Conservation (phyloP, 2,329 filamentous ascomycete species). For the Fusarium sp. region DNA sequence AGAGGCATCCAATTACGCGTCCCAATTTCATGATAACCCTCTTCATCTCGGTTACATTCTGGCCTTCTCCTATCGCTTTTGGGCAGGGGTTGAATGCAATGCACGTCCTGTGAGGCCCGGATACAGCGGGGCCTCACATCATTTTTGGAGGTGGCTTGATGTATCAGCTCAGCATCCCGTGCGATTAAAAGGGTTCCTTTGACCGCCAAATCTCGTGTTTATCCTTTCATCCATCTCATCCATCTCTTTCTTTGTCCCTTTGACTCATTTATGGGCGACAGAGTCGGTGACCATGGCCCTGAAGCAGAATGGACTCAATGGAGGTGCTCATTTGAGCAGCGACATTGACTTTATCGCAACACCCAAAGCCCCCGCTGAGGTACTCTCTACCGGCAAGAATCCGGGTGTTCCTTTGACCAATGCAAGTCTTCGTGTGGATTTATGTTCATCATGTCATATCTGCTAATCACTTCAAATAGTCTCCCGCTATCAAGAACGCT, state of each 20-base stretch:
- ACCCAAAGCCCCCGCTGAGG: slow-evolving; percentile 21
- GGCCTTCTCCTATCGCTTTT: background rate
- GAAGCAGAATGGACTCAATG: slow-evolving; percentile 14
- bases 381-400: slow-evolving; percentile 18
- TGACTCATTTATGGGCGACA: too few species aligned
- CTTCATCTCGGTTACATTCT: background rate
- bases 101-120: slow-evolving; percentile 14
- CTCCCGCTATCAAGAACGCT: slow-evolving; percentile 87
- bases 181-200: slow-evolving; percentile 7
- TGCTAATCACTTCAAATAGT: slow-evolving; percentile 59
- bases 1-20: slow-evolving; percentile 8
- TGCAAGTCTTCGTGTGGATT: background rate
- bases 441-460: background rate
- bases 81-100: slow-evolving; percentile 3
- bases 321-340: slow-evolving; percentile 29
- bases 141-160: slow-evolving; percentile 28
- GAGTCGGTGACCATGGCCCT: slow-evolving; percentile 19
- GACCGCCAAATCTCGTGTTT: slow-evolving; percentile 25
- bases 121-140: slow-evolving; percentile 11
- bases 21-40: background rate
- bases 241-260: too few species aligned
- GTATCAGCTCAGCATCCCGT: background rate
- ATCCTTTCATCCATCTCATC: background rate
- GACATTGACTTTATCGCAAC: slow-evolving; percentile 38
- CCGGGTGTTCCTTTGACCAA: slow-evolving; percentile 32